Base-by-base conservation (phyloP, 2,329 filamentous ascomycete genomes). In the Hysterium pulicare region DNA sequence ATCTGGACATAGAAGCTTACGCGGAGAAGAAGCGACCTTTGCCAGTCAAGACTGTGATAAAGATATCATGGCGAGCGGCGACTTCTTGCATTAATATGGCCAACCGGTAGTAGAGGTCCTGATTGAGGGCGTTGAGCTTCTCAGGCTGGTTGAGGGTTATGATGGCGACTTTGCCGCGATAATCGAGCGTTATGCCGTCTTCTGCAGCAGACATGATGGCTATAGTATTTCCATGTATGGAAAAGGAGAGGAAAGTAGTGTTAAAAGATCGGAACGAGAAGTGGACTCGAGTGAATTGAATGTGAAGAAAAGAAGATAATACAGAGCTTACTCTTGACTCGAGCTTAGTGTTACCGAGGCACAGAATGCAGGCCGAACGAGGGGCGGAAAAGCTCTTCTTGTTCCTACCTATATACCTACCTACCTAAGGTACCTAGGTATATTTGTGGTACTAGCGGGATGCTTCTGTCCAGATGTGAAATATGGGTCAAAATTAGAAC, bases 21-120 rank as follows among this genome's bases (percentile, higher is more conserved):
- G 91, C 90, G 8, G 90, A 96, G 72, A 97, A 97, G 66, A 75
- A 84, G 3, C 78, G 76, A 10, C 91, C 91, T 45, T 81, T 90
- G 58, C 82, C 93, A 0, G 89, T 87, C 3, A 97, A 61, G 9
- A 97, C 75, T 3, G 91, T 97, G 55, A 95, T 82, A 60, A 78
- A 87, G 46, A 96, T 82, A 51, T 95, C 87, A 47, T 91, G 82
- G 50, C 83, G 83, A 7, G 73, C 76, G 13, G 89, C 90, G 37
- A 97, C 76, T 62, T 95, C 84, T 44, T 84, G 79, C 62, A 98
- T 71, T 37, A 81, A 76, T 54, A 80, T 76, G 1, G 86, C 82
- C 32, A 97, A 77, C 22, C 82, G 77, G 66, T 86, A 95, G 74
- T 96, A 97, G 39, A 83, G 77, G 47, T 79, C 71, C 57, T 79